Base-by-base conservation (phyloP, 106 monocot genomes). In the Acorus calamus region DNA sequence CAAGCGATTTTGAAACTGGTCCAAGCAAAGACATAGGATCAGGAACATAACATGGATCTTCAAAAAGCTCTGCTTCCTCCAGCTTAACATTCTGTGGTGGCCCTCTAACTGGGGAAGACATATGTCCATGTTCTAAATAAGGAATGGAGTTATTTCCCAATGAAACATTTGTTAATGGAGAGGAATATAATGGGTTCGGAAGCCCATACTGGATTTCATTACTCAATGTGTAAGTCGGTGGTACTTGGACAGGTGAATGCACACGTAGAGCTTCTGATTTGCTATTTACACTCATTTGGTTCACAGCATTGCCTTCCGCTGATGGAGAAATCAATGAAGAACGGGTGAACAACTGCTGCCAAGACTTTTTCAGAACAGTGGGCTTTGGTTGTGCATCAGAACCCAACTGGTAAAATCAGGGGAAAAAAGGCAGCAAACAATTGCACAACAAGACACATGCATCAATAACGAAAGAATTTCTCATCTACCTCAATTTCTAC, bases 331-430 rank as follows among this genome's bases (percentile, higher is more conserved):
- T 78, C 52, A 80, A 43, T 61, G 80, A 67, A 42, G 88, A 82
- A 55, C 89, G 69, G 50, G 70, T 81, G 73, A 94, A 94, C 50
- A 94, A 74, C 12, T 89, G 93, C 68, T 83, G 93, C 93, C 89
- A 94, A 9, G 86, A 78, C 64, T 94, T 94, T 73, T 86, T 89
- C 2, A 57, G 74, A 13, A 57, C 70, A 53, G 70, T 66, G 12
- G 64, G 50, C 11, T 50, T 64, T 66, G 64, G 62, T 56, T 78
- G 80, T 47, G 56, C 66, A 69, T 83, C 56, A 55, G 71, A 64
- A 28, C 62, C 61, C 43, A 71, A 79, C 89, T 88, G 68, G 53
- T 9, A 45, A 56, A 66, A 51, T 5, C 57, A 46, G 47, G 49
- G 50, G 59, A 52, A 57, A 8, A 13, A 14, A 5, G 52, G 44